These are phyloP conservation scores for Fusarium nematophilum DNA, from an alignment of 2,329 filamentous ascomycete genomes.

Conservation along the genomic window DNA sequence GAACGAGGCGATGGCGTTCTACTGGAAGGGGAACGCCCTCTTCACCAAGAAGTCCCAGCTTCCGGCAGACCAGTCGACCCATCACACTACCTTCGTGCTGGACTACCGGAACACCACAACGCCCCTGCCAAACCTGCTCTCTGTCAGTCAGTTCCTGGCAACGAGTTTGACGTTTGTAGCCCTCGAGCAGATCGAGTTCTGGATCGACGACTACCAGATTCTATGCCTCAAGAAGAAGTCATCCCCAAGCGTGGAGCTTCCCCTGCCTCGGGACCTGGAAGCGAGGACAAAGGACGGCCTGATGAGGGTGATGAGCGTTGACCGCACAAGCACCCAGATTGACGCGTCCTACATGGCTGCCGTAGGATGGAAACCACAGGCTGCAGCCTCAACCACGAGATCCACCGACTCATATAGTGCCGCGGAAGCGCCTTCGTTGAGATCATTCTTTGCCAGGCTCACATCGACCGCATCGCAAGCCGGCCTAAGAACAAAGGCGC, in stretches of 20 bases:
- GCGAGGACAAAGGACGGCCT: constrained; percentile 86
- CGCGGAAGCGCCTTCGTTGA: constrained; percentile 69
- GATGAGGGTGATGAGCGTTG: constrained; percentile 86
- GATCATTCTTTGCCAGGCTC: constrained; percentile 85
- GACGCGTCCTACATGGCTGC: constrained; percentile 90
- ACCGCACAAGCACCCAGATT: constrained; percentile 89
- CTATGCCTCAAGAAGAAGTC: constrained; percentile 85
- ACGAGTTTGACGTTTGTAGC: constrained; percentile 97
- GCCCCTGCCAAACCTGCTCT: constrained; percentile 85
- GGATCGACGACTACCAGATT: constrained; percentile 88
- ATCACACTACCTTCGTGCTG: constrained; percentile 90
- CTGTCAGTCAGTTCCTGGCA: constrained; percentile 89
- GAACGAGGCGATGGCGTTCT: constrained; percentile 94
- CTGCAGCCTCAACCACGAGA: constrained; percentile 53
- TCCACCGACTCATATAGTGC: constrained; percentile 62
- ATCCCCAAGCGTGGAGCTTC: constrained; percentile 78
- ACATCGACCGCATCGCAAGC: constrained; percentile 67
- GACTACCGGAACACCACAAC: constrained; percentile 93
- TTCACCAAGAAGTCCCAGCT: constrained; percentile 89
- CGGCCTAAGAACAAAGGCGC: constrained; percentile 63
- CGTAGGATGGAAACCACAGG: constrained; percentile 81
- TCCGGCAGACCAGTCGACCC: constrained; percentile 71
- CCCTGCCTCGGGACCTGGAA: constrained; percentile 82
- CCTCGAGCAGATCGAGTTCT: constrained; percentile 86
- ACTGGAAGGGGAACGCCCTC: constrained; percentile 98